Evolutionary conservation across 1,284 basidiomycete species (phyloP), one percentile per base, ranked within the genome.

Genomic region (Fomitopsis betulina): DNA sequence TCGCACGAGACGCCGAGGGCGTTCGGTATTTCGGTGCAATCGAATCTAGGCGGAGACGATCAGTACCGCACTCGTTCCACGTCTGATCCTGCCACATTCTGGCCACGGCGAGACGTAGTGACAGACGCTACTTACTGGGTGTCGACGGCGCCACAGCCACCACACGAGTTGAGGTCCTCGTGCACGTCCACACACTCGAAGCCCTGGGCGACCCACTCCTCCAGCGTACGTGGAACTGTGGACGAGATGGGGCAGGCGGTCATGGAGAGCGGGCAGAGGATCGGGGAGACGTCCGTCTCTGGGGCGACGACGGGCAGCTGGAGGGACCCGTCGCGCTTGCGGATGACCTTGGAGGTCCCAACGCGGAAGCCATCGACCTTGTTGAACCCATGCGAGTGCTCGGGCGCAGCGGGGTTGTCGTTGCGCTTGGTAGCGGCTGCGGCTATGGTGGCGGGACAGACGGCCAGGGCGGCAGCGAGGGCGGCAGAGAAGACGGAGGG

Each of bases 141-240:
- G 54, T 72, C 65, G 15, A 70, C 45, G 13, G 47, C 63, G 13
- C 68, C 67, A 61, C 72, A 74, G 33, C 72, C 72, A 15, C 72
- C 72, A 56, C 71, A 74, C 38, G 68, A 68, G 21, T 57, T 60
- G 39, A 73, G 63, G 57, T 74, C 72, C 54, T 62, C 64, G 12
- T 45, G 42, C 37, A 69, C 58, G 51, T 73, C 71, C n/a, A 70
- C 70, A 52, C 72, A 74, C 57, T 74, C 72, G 58, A 66, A 70
- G 13, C 66, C 69, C 2, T 67, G 47, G 23, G 54, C 49, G 42
- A 66, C 59, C 64, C 65, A 69, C 37, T 65, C 64, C 40, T 42
- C 35, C 25, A 68, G 50, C 5, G 62, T 62, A 8, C n/a, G 58
- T 25, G 62, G 63, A 21, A 57, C 10, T n/a, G 60, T 35, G 45